A percentile compares a stretch with the other conserved stretches of the same genome.
phyloP scores from a whole-genome alignment of 2,329 filamentous ascomycete species.

The Xylaria sp. region DNA sequence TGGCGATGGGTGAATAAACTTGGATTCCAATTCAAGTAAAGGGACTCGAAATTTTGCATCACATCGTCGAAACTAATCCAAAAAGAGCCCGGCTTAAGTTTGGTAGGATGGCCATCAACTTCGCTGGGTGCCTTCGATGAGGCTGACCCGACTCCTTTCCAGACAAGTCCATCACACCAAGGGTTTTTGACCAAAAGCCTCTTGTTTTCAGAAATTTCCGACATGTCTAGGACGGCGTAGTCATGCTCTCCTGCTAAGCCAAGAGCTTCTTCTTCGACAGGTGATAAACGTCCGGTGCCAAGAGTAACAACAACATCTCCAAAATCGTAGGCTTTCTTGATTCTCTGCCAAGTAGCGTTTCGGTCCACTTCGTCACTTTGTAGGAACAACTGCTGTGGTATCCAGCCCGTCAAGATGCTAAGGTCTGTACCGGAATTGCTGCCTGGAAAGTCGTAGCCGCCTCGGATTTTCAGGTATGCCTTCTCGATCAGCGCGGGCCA shows the following conservation, averaged over 20 bases:
- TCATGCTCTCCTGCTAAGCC: constrained; percentile 91
- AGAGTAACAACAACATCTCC: constrained; percentile 88
- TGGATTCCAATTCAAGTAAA: constrained; percentile 98
- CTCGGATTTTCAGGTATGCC: constrained; percentile 92
- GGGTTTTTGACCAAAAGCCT: constrained; percentile 91
- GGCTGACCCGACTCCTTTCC: constrained; percentile 61
- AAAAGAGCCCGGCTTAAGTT: constrained; percentile 73
- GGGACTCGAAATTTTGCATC: constrained; percentile 89
- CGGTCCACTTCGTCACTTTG: constrained; percentile 83
- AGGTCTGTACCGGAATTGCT: constrained; percentile 97
- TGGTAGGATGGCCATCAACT: constrained; percentile 36
- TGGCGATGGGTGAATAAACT: constrained; percentile 79
- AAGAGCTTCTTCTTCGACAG: constrained; percentile 76
- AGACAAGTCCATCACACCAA: constrained; percentile 83
- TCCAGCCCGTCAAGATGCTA: constrained; percentile 93
- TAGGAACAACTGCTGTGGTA: constrained; percentile 92
- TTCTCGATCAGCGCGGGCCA: constrained; percentile 97
- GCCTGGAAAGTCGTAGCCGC: constrained; percentile 96
- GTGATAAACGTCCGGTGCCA: constrained; percentile 82
- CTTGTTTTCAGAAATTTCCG: constrained; percentile 63
- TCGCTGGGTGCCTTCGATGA: constrained; percentile 27
- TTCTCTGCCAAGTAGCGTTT: constrained; percentile 76
- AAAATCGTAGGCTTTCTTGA: constrained; percentile 74
- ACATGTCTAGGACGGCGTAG: constrained; percentile 87
- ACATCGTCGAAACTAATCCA: constrained; percentile 93